These are phyloP conservation scores for Apium graveolens DNA, from an alignment of 129 eudicot genomes.

Conservation along the genomic window DNA sequence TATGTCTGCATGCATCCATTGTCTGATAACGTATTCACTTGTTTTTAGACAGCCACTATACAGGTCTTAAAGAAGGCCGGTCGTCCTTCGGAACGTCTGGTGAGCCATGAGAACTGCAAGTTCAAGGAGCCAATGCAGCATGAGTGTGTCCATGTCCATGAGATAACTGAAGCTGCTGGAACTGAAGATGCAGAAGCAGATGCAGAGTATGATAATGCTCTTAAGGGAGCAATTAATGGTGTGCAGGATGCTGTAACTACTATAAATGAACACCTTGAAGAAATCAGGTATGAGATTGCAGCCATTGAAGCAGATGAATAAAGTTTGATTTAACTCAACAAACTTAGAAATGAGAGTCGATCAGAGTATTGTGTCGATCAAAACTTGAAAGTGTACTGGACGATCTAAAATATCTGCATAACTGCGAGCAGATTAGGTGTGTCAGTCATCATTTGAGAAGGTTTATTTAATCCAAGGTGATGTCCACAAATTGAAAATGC, in stretches of 20 bases:
- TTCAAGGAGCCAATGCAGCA: constrained; percentile 52
- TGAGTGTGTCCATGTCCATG: constrained; percentile 82
- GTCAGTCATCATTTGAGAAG: background rate
- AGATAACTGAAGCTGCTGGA: constrained; percentile 93
- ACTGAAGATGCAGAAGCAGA: constrained; percentile 99
- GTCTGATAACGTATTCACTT: background rate
- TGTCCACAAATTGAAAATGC: background rate
- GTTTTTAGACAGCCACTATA: constrained; percentile 69
- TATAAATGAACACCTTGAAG: constrained; percentile 83
- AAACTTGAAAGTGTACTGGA: too few species aligned
- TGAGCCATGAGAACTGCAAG: constrained; percentile 84
- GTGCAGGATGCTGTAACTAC: constrained; percentile 80
- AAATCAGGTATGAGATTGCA: constrained; percentile 87
- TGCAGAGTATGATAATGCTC: constrained; percentile 77
- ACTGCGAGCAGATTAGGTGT: background rate
- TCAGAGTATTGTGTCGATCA: background rate
- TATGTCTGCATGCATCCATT: too few species aligned
- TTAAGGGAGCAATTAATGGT: constrained; percentile 79
- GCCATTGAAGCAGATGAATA: constrained; percentile 50
- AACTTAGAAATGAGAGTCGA: background rate
- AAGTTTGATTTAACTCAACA: background rate
- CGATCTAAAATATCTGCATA: background rate
- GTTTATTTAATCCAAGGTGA: background rate
- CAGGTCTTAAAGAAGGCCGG: constrained; percentile 97
- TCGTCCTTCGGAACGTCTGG: constrained; percentile 84